Evolutionary conservation across 2,329 filamentous ascomycete genomes (phyloP).

Genomic region (Arthrobotrys conoides): DNA sequence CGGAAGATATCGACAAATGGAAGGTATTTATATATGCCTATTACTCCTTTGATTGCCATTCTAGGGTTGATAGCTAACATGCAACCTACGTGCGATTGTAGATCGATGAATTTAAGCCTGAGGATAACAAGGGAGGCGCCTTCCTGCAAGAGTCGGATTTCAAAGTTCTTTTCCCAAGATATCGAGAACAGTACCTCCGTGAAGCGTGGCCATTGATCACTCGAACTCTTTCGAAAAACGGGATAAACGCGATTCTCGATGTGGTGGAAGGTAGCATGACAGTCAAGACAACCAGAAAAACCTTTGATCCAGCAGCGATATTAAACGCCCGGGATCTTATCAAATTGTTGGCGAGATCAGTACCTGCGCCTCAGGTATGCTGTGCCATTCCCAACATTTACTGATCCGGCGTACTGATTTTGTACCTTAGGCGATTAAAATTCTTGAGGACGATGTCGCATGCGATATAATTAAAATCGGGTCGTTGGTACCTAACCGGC

Average conservation of each 20-base stretch:
- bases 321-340: conserved; percentile 95
- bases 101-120: conserved; percentile 85
- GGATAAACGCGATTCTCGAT: conserved; percentile 92
- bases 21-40: conserved; percentile 71
- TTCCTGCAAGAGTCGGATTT: conserved; percentile 96
- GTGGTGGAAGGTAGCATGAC: conserved; percentile 97
- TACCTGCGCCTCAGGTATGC: conserved; percentile 82
- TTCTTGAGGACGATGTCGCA: conserved; percentile 90
- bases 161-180: conserved; percentile 89
- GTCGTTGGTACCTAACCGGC: conserved; percentile 90
- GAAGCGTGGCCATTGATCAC: conserved; percentile 95
- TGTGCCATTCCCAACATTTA: conserved; percentile 53
- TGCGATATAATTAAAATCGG: conserved; percentile 97
- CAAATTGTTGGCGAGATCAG: conserved; percentile 89
- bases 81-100: conserved; percentile 64
- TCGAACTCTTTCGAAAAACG: conserved; percentile 84
- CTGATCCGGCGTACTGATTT: conserved; percentile 10
- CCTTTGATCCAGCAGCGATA: conserved; percentile 91
- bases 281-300: conserved; percentile 93
- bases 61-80: conserved; percentile 15
- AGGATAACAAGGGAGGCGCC: conserved; percentile 86
- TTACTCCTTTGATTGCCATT: not conserved
- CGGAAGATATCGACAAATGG: conserved; percentile 97
- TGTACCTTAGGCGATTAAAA: conserved; percentile 80
- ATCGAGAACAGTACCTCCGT: conserved; percentile 92